Evolutionary conservation across 2,329 filamentous ascomycete genomes (phyloP), one percentile per base, ranked within the genome.

Genomic region (Fusarium nisikadoi): DNA sequence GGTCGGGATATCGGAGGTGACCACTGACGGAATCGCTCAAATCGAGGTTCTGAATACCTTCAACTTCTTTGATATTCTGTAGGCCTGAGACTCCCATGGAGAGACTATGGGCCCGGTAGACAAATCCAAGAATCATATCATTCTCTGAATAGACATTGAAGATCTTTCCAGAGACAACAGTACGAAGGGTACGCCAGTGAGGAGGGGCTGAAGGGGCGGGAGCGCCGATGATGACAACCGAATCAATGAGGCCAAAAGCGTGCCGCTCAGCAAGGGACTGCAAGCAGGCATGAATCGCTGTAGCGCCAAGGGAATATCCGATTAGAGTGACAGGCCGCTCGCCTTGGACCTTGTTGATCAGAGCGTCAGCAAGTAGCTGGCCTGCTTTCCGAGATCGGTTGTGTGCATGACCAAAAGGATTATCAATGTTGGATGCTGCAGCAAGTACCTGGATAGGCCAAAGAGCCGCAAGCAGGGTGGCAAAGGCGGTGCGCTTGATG

Each of bases 141-240:
- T 96, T 95, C 57, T 92, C 90, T 4, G 93, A 95, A 81, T 92
- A 97, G 13, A 95, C 94, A 75, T 98, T 98, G 75, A 97, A 92
- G 12, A 97, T 86, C 63, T 92, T 89, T 5, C 95, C 94, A 4
- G 91, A 89, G 1, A 97, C 94, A 2, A 95, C 93, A 47, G 89
- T 90, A 35, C 94, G 89, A 73, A 97, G 89, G 41, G 89, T 85
- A 47, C 91, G 88, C 95, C 95, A 98, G 73, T 94, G 90, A 3
- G 86, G 86, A 1, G 88, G 82, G 47, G 92, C 88, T 0, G 92
- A 93, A 0, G 95, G 94, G 0, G 92, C 90, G 0, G 95, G 94
- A 0, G 93, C 88, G 5, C 95, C 95, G 63, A 98, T 92, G 10
- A 98, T 82, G 8, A 97, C 91, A 4, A 93, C 94, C 20, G 90